Evolutionary conservation across 2,329 filamentous ascomycete genomes (phyloP), one percentile per base, ranked within the genome.

Genomic region (Annulohypoxylon truncatum): DNA sequence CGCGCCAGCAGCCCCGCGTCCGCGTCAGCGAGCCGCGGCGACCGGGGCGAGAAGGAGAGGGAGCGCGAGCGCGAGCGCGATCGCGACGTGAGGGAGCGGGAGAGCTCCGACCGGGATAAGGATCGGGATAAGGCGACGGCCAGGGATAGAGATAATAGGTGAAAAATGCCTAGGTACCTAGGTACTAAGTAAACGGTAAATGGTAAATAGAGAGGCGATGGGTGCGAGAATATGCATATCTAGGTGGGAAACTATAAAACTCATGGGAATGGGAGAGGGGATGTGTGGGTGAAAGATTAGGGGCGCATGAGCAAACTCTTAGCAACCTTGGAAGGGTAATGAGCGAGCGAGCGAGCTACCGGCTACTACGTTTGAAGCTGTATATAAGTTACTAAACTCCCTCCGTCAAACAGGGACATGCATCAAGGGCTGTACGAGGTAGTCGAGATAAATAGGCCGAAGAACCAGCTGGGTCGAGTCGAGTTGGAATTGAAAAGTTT

Each of bases 1-100:
- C 54, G 76, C 2, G 72, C 73, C 31, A 75, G 74, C 61, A 76
- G 73, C 56, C 74, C 74, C 4, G 33, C 33, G 4, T 38, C 35
- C 35, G 70, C 66, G n/a, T 70, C 70, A 0, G 24, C 61, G 6
- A 52, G 15, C 15, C 48, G 71, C 65, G 29, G 66, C 65, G n/a
- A 44, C 24, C 24, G 61, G 8, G 61, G 54, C 13, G 42, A 53
- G 56, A 63, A 60, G 50, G 59, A 67, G 46, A 26, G 56, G 4
- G 55, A 64, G 15, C 48, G 64, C 29, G 57, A 70, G 48, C 57
- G 64, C 9, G 70, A 73, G 42, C 59, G 61, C 9, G 67, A 69
- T 9, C 53, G 62, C 40, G 53, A 66, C 24, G 29, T 47, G 10
- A 24, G 44, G 31, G 62, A 68, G 42, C 38, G 40, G 15, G 52